phyloP scores from a whole-genome alignment of 2,329 filamentous ascomycete genomes.

The Ascochyta rabiei region DNA sequence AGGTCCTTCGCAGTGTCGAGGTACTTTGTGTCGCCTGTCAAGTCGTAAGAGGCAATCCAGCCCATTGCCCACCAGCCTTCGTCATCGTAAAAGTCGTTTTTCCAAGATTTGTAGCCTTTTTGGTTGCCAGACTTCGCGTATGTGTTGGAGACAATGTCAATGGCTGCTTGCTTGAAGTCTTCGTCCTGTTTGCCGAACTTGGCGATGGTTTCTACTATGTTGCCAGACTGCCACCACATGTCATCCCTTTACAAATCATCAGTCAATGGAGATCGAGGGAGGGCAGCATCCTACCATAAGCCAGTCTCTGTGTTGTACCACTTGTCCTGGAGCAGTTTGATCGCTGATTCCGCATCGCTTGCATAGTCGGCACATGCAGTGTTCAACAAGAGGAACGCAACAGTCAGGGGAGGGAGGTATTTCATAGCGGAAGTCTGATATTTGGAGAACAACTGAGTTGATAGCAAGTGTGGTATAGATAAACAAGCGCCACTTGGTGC shows the following conservation, averaged over 20 bases:
- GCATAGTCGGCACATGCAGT: slow-evolving; percentile 31
- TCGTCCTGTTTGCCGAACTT: slow-evolving; percentile 38
- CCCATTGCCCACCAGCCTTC: slow-evolving; percentile 69
- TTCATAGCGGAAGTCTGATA: slow-evolving; percentile 19
- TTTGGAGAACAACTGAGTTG: neutral
- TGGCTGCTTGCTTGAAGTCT: slow-evolving; percentile 36
- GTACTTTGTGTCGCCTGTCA: slow-evolving; percentile 59
- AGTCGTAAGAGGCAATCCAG: slow-evolving; percentile 63
- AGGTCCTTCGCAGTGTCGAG: slow-evolving; percentile 60
- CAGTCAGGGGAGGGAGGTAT: slow-evolving; percentile 15
- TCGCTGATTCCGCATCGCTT: slow-evolving; percentile 34
- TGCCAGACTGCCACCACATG: slow-evolving; percentile 49
- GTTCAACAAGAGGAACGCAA: neutral
- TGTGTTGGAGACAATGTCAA: slow-evolving; percentile 42
- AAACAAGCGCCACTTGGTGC: neutral
- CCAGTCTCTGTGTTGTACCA: slow-evolving; percentile 44
- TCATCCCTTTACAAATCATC: slow-evolving; percentile 18
- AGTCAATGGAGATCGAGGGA: neutral
- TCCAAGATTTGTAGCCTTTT: slow-evolving; percentile 45
- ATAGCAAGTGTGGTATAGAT: neutral
- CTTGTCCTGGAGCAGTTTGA: slow-evolving; percentile 39
- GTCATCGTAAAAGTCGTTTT: slow-evolving; percentile 65
- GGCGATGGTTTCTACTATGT: slow-evolving; percentile 44
- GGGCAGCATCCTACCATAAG: slow-evolving; percentile 33
- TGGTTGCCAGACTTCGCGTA: slow-evolving; percentile 40